These are phyloP conservation scores for Plasmopara viticola DNA, from an alignment of 352 stramenopile species.

Conservation along the genomic window DNA sequence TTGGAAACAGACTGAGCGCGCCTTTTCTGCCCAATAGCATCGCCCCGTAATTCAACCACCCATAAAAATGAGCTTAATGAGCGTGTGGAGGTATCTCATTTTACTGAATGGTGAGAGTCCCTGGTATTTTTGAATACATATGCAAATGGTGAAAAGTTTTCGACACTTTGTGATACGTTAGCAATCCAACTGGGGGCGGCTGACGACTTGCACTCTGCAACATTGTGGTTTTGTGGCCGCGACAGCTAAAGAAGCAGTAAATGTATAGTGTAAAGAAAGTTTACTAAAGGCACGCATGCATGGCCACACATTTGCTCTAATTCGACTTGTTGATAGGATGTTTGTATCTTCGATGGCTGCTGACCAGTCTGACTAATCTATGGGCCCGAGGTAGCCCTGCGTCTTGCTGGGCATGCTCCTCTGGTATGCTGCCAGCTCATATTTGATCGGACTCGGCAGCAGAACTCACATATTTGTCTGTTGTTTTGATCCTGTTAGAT, in stretches of 20 bases:
- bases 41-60: slow-evolving; percentile 94
- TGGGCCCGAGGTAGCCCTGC: slow-evolving; percentile 83
- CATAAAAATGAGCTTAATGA: slow-evolving; percentile 91
- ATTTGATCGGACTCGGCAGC: too few species aligned
- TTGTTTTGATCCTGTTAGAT: slow-evolving; percentile 41
- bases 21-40: slow-evolving; percentile 89
- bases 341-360: slow-evolving; percentile 90
- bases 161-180: slow-evolving; percentile 91
- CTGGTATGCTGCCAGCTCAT: slow-evolving; percentile 7
- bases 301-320: slow-evolving; percentile 78
- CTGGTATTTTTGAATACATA: slow-evolving; percentile 97
- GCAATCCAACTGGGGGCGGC: slow-evolving; percentile 87
- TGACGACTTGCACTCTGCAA: slow-evolving; percentile 88
- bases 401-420: slow-evolving; percentile 90
- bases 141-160: slow-evolving; percentile 95
- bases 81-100: slow-evolving; percentile 84
- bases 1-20: slow-evolving; percentile 92
- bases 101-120: slow-evolving; percentile 94
- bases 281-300: slow-evolving; percentile 65
- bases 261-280: slow-evolving; percentile 87
- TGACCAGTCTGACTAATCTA: slow-evolving; percentile 73
- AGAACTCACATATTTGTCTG: background rate
- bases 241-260: slow-evolving; percentile 83
- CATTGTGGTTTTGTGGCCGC: slow-evolving; percentile 97
- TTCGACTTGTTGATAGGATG: slow-evolving; percentile 96